These are phyloP conservation scores for Dispira simplex DNA, from an alignment of 192 early-diverging fungal genomes.

Conservation along the genomic window DNA sequence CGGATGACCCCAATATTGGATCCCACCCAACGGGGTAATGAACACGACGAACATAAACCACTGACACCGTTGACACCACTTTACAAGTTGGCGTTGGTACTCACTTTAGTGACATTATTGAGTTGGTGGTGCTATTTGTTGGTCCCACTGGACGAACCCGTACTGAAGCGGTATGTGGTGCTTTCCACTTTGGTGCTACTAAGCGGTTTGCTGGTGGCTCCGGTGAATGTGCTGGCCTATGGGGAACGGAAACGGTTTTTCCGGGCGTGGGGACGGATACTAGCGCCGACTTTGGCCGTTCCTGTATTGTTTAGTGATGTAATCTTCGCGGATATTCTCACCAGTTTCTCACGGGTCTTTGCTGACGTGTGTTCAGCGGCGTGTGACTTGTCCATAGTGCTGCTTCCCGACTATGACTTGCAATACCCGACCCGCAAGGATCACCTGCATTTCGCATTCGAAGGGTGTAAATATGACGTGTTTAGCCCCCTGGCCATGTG, in stretches of 20 bases:
- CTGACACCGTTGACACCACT: not conserved
- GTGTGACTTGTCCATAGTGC: constrained; percentile 35
- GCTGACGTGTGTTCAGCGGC: constrained; percentile 52
- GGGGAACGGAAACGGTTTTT: constrained; percentile 22
- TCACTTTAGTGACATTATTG: not conserved
- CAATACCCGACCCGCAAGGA: not conserved
- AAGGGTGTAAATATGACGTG: constrained; percentile 15
- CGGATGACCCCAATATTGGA: not conserved
- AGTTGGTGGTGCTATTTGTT: not conserved
- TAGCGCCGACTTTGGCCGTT: constrained; percentile 19
- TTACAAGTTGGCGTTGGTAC: not conserved
- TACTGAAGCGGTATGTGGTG: not conserved
- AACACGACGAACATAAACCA: not conserved
- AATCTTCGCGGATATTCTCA: constrained; percentile 89
- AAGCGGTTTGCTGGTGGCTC: constrained; percentile 14
- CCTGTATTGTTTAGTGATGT: constrained; percentile 59
- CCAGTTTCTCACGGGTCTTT: constrained; percentile 79
- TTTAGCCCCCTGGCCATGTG: constrained; percentile 18
- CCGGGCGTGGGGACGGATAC: constrained; percentile 20
- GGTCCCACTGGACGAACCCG: not conserved
- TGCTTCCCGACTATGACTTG: constrained; percentile 16
- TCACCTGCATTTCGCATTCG: not conserved
- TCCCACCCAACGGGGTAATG: not conserved
- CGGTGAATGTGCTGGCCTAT: constrained; percentile 19
- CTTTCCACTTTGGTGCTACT: constrained; percentile 20